Percentiles rank a stretch among this genome's conserved stretches.
Evolutionary conservation across 768 basidiomycete species (phyloP).

Genomic region (Dioszegia hungarica): DNA sequence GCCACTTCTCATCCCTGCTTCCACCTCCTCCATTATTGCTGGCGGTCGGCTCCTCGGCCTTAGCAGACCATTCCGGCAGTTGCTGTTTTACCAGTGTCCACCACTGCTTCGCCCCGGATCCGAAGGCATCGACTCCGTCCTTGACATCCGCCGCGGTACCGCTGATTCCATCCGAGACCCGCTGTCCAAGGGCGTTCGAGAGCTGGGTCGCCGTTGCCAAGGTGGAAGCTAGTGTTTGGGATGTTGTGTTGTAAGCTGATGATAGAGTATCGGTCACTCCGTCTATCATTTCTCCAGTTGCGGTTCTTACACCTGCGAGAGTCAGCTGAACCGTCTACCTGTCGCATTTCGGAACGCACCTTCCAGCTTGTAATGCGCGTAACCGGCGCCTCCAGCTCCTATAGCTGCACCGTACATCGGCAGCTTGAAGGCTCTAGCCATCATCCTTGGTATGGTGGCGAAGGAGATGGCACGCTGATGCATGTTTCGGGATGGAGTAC

Average conservation of each 20-base stretch:
- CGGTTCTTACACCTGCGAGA: constrained; percentile 57
- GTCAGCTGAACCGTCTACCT: neutral
- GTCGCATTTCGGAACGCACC: constrained; percentile 61
- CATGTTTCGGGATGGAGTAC: neutral
- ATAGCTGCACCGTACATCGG: constrained; percentile 83
- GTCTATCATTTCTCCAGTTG: constrained; percentile 66
- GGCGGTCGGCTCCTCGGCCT: neutral
- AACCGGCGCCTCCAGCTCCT: constrained; percentile 84
- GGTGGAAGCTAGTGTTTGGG: constrained; percentile 24
- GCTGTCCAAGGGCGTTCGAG: constrained; percentile 66
- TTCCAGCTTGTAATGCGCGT: constrained; percentile 95
- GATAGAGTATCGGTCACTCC: constrained; percentile 50
- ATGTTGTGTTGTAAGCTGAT: constrained; percentile 31
- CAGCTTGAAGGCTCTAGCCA: constrained; percentile 78
- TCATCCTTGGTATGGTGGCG: constrained; percentile 78
- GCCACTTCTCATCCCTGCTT: constrained; percentile 19
- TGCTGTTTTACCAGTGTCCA: constrained; percentile 41
- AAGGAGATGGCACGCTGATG: constrained; percentile 56
- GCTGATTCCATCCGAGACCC: constrained; percentile 49
- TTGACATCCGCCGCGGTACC: constrained; percentile 23
- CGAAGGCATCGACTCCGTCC: constrained; percentile 31
- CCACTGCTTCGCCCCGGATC: constrained; percentile 41
- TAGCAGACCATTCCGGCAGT: constrained; percentile 12
- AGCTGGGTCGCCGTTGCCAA: constrained; percentile 48
- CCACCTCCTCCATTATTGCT: constrained; percentile 3